Evolutionary conservation across 345 rosid species (phyloP), one percentile per base, ranked within the genome.

Genomic region (Salix caprea): DNA sequence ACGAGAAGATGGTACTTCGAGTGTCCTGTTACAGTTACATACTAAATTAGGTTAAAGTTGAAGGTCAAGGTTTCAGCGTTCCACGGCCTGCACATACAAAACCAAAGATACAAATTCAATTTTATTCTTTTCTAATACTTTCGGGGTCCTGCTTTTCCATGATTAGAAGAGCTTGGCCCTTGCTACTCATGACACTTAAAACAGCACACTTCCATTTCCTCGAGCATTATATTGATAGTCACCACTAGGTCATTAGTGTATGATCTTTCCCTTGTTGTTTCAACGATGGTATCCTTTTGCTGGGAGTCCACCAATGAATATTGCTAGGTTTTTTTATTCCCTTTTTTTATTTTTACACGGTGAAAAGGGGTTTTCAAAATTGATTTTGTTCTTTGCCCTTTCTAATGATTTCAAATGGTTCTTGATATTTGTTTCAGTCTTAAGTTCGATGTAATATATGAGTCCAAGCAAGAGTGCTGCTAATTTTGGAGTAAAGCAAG

Each of bases 1-100:
- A 66, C 96, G 88, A 71, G 99, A 96, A 85, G 88, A 88, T 62
- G 99, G 98, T 50, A 84, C 97, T 83, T 94, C 97, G 62, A 96
- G 85, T 21, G 90, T 90, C 87, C 98, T 96, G 86, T 74, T 73
- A 82, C 73, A 86, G 73, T 56, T 26, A 72, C 74, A 75, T 32
- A 71, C 78, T 26, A 73, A 46, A 54, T 82, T 66, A 79, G 71
- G 69, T 75, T 70, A n/a, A 13, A 69, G 44, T 9, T n/a, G 68
- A 39, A 74, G 30, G 65, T n/a, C 5, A 56, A 56, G 28, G 62
- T 9, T 56, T 56, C 26, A n/a, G 26, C n/a, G 26, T 56, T 56
- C 13, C 9, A 24, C 23, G 12, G 62, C 62, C 26, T 56, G 10
- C 26, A 56, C 26, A 56, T 56, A n/a, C 13, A 56, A 56, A 56